Evolutionary conservation across 1,284 basidiomycete genomes (phyloP), one percentile per base, ranked within the genome.

Genomic region (Sphaerobolus stellatus): DNA sequence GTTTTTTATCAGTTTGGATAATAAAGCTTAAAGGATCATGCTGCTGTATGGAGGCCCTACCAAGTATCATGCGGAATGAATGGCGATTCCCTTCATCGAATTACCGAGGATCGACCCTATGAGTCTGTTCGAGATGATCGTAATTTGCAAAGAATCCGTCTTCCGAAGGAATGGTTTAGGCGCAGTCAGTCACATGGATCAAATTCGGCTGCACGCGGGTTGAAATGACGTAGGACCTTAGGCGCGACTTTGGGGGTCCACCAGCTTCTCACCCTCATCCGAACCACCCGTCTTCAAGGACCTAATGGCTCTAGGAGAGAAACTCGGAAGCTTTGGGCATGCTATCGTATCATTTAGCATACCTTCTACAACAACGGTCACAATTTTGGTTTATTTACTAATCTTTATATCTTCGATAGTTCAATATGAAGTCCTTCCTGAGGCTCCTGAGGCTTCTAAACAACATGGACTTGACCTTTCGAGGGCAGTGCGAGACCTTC

Each of bases 401-500:
- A 69, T 86, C 50, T 81, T 85, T 57, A 65, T 67, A 13, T 69
- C 76, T n/a, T 75, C 88, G 2, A 65, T 81, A 9, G 60, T 78
- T 22, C 80, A 80, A 5, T 83, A 89, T 64, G 67, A 77, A 31
- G 24, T 14, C 30, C 74, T 84, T 5, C 76, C 81, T 0, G 55
- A 62, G 16, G 69, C 83, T 8, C 64, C 64, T 5, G 38, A 52
- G 14, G 80, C 81, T 0, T 68, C 69, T 40, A 61, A 78, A 51
- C 75, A 76, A 41, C 64, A 70, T 20, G 84, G 81, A 2, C 66
- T 90, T 49, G 70, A 84, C 63, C 58, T 89, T 43, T 71, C 78
- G 36, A 68, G 75, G 46, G 86, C 87, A 5, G 85, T 80, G 64
- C 68, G 70, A 34, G 85, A 90, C 59, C 69, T 90, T 34, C 81